Base-by-base conservation (phyloP, 371 early-diverging fungal species). In the Coemansia sp. region DNA sequence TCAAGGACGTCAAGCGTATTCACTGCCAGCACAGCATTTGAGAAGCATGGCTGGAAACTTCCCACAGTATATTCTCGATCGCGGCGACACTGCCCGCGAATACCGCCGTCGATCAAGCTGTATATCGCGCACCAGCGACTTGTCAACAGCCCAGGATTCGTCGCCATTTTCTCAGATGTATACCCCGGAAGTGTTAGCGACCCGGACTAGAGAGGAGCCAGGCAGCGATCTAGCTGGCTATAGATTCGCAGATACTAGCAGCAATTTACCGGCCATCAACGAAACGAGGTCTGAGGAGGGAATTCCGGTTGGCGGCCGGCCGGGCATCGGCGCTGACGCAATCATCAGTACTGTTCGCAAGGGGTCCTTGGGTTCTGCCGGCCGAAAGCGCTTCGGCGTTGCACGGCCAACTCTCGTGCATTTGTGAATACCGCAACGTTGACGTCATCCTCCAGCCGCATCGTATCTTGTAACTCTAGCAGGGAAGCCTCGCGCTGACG, bases 21-120 rank as follows among this genome's bases (percentile, higher is more conserved):
- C 9, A 5, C 37, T 0, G 7, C 37, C 37, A 37, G 37, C 5
- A 9, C 37, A 37, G 7, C 9, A 9, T 37, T 37, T 37, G 7
- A 12, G 18, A 46, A 34, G 4, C 3, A 52, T 52, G 52, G n/a
- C 36, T 10, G 18, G 36, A 6, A 49, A 37, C 29, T 37, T 71
- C 1, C 75, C 75, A 4, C 62, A 63, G 5, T 75, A 63, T 16
- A 62, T 75, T 9, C 58, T 75, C 31, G 67, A 72, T 49, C 66
- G 76, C 2, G 76, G 76, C 4, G 47, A 59, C 34, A 58, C 59
- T 16, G 76, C 76, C 0, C 61, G 67, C 32, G 72, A 71, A 48
- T 72, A 75, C 39, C 67, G 76, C 7, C 76, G 76, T 1, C 44
- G 70, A 53, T 72, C 72, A 1, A 67, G 72, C 58, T 49, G 60